Conservation (phyloP, 768 basidiomycete genomes). For the Lactarius sanguifluus region DNA sequence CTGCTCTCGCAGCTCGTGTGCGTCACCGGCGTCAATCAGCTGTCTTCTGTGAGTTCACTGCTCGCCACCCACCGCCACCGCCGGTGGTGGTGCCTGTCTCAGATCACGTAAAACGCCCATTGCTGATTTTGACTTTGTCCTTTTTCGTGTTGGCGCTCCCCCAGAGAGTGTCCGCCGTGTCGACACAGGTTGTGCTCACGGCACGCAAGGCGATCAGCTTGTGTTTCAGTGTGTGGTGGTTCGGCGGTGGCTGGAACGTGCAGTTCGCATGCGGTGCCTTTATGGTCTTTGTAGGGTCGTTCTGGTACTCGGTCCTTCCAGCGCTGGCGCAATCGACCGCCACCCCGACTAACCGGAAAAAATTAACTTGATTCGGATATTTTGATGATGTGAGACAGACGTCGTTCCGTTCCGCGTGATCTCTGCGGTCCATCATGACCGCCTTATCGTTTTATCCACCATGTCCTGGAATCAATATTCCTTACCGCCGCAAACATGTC, state of each 20-base stretch:
- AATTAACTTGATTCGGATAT: conserved; percentile 5
- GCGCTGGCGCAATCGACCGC: conserved; percentile 21
- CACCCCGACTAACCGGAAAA: conserved; percentile 16
- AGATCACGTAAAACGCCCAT: neutral
- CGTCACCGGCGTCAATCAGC: conserved; percentile 76
- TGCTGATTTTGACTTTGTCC: neutral
- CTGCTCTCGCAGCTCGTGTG: conserved; percentile 77
- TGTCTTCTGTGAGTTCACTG: conserved; percentile 61
- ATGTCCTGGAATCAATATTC: neutral
- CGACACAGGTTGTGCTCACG: conserved; percentile 79
- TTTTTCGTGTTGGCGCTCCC: neutral
- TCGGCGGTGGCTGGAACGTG: conserved; percentile 68
- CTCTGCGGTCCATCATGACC: neutral
- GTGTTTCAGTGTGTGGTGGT: conserved; percentile 83
- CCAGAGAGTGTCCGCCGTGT: conserved; percentile 69
- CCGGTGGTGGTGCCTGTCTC: conserved; percentile 10
- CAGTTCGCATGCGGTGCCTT: conserved; percentile 64
- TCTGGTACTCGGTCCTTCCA: conserved; percentile 46
- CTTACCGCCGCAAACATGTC: conserved; percentile 1
- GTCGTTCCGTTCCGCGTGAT: neutral
- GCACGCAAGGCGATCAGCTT: conserved; percentile 78
- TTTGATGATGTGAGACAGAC: neutral
- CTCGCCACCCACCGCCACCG: neutral
- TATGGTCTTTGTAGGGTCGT: conserved; percentile 72
- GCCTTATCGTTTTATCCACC: neutral